Evolutionary conservation across 345 rosid genomes (phyloP), one percentile per base, ranked within the genome.

Genomic region (Limnanthes douglasii): DNA sequence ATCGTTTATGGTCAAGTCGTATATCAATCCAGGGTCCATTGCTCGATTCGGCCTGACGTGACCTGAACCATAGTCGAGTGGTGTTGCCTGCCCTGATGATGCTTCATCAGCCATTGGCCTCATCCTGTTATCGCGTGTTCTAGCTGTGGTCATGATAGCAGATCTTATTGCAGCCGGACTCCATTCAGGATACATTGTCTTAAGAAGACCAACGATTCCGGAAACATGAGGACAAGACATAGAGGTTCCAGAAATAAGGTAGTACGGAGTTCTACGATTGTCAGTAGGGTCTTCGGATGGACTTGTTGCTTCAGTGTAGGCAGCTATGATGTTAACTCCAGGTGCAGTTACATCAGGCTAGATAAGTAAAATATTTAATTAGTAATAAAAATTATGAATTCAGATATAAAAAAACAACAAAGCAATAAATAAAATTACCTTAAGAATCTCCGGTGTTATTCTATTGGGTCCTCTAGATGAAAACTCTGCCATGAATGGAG

Each of bases 21-120:
- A 81, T 38, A 81, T 68, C 31, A 86, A 43, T 1, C 96, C 92
- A 0, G 92, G 94, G 31, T 78, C 62, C 15, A 63, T 34, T 2
- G 94, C 94, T 1, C 63, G 68, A 57, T 86, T 86, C 5, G 94
- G 94, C 15, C 72, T 62, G 2, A 81, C 55, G 48, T 86, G 94
- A 14, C 96, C 96, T 0, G 75, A 22, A 0, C 94, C 92, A 15
- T 72, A 71, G 19, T 23, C 13, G 43, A 81, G 72, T 6, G 96
- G 76, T 2, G 78, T 64, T 14, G 86, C 78, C 48, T 64, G 20
- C 0, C 3, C 0, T 18, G 31, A 35, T 1, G 55, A 14, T n/a
- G 56, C 53, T n/a, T n/a, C n/a, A 12, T 36, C 53, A 32, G 80
- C 58, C 53, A 86, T 69, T 0, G 76, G 61, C 0, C 57, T 14